A percentile compares a stretch with the other conserved stretches of the same genome.
phyloP scores from a whole-genome alignment of 2,329 filamentous ascomycete species.

The Ceratocystis huliohia region DNA sequence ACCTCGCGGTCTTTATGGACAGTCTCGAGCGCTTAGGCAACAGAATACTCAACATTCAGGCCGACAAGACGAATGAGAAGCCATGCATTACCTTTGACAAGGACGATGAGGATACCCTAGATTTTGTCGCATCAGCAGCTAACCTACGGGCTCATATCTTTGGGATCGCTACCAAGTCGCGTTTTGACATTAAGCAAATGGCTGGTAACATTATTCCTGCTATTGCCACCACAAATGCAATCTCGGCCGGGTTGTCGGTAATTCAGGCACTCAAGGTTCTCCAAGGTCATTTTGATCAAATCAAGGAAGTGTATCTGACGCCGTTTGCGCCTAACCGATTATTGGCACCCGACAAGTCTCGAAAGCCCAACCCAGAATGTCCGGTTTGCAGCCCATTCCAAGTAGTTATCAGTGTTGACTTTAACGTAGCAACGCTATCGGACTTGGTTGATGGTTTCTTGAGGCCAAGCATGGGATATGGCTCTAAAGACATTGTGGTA shows the following conservation, averaged over 20 bases:
- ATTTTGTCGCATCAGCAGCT: slow-evolving; percentile 83
- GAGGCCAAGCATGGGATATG: slow-evolving; percentile 58
- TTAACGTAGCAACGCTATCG: slow-evolving; percentile 55
- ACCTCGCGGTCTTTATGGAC: slow-evolving; percentile 73
- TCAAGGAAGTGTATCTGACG: slow-evolving; percentile 76
- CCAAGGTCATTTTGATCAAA: slow-evolving; percentile 53
- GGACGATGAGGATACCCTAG: slow-evolving; percentile 85
- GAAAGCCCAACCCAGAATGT: slow-evolving; percentile 65
- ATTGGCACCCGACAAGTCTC: slow-evolving; percentile 43
- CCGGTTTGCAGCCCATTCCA: slow-evolving; percentile 69
- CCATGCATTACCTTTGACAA: slow-evolving; percentile 84
- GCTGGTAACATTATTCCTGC: slow-evolving; percentile 98
- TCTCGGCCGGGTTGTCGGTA: slow-evolving; percentile 85
- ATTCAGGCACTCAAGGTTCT: slow-evolving; percentile 87
- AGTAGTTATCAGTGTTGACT: slow-evolving; percentile 53
- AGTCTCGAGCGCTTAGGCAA: slow-evolving; percentile 66
- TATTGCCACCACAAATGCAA: slow-evolving; percentile 95
- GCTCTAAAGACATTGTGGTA: slow-evolving; percentile 64
- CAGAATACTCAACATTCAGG: slow-evolving; percentile 54
- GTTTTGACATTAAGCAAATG: slow-evolving; percentile 98
- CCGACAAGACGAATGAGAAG: slow-evolving; percentile 36
- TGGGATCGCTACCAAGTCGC: slow-evolving; percentile 72
- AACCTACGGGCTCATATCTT: slow-evolving; percentile 87
- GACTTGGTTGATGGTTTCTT: slow-evolving; percentile 69
- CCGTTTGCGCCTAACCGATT: slow-evolving; percentile 47